Evolutionary conservation across 345 rosid genomes (phyloP).

Genomic region (Eucalyptus tenuipes): DNA sequence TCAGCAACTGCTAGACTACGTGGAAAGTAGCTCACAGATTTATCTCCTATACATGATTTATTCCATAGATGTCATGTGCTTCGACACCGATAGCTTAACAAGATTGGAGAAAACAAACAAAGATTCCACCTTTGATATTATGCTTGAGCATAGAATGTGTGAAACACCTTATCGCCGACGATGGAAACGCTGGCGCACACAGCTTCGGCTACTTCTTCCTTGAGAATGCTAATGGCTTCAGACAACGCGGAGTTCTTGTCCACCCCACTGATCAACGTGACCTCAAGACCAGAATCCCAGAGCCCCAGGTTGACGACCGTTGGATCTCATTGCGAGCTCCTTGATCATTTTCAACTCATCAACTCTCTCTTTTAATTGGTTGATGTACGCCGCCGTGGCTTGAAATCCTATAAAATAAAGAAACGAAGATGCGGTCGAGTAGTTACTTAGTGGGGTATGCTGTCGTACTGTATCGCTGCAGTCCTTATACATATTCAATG

Average conservation of each 20-base stretch:
- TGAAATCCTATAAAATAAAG: slow-evolving; percentile 1
- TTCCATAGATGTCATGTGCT: background rate
- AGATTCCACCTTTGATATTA: background rate
- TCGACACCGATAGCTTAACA: background rate
- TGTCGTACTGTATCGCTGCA: background rate
- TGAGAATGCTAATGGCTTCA: background rate
- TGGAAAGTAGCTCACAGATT: background rate
- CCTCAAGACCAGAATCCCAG: background rate
- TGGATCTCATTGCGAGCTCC: background rate
- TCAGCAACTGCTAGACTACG: background rate
- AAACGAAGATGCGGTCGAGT: background rate
- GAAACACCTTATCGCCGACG: background rate
- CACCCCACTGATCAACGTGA: slow-evolving; percentile 1
- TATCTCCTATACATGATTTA: background rate
- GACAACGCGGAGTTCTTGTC: background rate
- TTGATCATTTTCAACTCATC: slow-evolving; percentile 20
- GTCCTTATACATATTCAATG: background rate
- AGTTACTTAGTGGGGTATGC: background rate
- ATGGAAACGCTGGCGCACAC: background rate
- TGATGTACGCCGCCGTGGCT: slow-evolving; percentile 30
- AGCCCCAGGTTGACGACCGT: background rate
- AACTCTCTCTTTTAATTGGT: slow-evolving; percentile 18
- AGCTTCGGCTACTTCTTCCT: slow-evolving; percentile 17
- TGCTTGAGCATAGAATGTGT: slow-evolving; percentile 1
- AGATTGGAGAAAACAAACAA: background rate